These are phyloP conservation scores for Xylariaceae sp. DNA, from an alignment of 2,329 filamentous ascomycete genomes.

Conservation along the genomic window DNA sequence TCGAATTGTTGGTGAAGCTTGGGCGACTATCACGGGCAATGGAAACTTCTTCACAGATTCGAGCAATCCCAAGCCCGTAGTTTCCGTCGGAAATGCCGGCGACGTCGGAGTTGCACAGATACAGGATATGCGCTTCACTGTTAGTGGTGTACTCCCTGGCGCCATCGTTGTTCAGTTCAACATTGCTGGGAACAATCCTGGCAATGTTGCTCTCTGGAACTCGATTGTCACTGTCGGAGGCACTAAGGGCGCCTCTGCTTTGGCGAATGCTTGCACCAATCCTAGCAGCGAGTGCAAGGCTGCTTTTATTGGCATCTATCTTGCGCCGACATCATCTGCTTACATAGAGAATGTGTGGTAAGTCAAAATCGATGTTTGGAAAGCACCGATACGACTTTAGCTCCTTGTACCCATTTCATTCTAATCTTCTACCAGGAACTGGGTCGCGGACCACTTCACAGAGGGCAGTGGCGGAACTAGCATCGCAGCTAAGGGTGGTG, in stretches of 20 bases:
- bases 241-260: constrained; percentile 31
- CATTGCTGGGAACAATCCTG: constrained; percentile 34
- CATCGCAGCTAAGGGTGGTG: constrained; percentile 49
- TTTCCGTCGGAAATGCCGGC: constrained; percentile 56
- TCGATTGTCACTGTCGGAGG: constrained; percentile 38
- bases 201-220: constrained; percentile 36
- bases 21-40: constrained; percentile 50
- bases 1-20: constrained; percentile 53
- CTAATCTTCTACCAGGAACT: constrained; percentile 33
- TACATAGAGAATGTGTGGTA: constrained; percentile 53
- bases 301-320: constrained; percentile 47
- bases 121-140: constrained; percentile 64
- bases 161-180: constrained; percentile 56
- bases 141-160: constrained; percentile 57
- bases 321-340: constrained; percentile 43
- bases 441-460: constrained; percentile 50
- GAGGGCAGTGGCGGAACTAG: constrained; percentile 44
- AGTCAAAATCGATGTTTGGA: background rate
- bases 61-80: constrained; percentile 52
- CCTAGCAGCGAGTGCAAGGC: constrained; percentile 41
- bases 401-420: too few relatives aligned
- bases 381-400: too few relatives aligned
- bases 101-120: constrained; percentile 61
- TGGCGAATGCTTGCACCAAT: constrained; percentile 29
- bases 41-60: constrained; percentile 50